A percentile compares a stretch with the other conserved stretches of the same genome.
phyloP scores from a whole-genome alignment of 768 basidiomycete genomes.

The Coprinopsis sp. region DNA sequence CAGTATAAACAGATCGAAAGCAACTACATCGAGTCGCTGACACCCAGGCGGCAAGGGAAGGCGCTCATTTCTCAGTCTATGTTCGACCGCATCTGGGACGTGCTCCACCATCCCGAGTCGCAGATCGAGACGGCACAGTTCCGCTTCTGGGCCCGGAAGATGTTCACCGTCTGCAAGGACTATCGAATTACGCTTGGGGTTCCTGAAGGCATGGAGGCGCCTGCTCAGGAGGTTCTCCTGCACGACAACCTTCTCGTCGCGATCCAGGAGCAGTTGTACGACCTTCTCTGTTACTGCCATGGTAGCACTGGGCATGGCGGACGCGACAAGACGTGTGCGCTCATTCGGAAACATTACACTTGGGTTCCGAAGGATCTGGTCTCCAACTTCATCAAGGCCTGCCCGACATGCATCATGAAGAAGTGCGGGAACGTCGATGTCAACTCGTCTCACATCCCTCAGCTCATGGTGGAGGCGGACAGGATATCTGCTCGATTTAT shows the following conservation, averaged over 20 bases:
- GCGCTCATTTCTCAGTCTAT: constrained; percentile 66
- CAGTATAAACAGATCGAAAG: constrained; percentile 57
- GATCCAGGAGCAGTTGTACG: constrained; percentile 73
- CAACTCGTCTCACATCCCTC: constrained; percentile 12
- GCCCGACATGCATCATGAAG: constrained; percentile 65
- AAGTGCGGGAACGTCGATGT: constrained; percentile 31
- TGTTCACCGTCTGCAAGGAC: constrained; percentile 53
- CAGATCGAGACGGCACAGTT: constrained; percentile 59
- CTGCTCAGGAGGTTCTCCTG: constrained; percentile 45
- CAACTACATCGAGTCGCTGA: constrained; percentile 55
- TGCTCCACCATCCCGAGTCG: constrained; percentile 49
- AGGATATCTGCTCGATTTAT: constrained; percentile 1
- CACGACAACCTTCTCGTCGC: constrained; percentile 75
- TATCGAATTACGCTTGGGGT: constrained; percentile 23
- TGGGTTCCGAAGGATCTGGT: constrained; percentile 86
- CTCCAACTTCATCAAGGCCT: constrained; percentile 70
- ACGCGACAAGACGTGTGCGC: constrained; percentile 70
- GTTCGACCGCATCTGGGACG: constrained; percentile 71
- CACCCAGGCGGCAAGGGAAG: constrained; percentile 52
- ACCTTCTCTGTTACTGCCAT: constrained; percentile 72
- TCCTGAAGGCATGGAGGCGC: constrained; percentile 12
- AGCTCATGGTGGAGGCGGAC: constrained; percentile 9
- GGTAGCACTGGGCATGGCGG: constrained; percentile 64
- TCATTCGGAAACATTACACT: constrained; percentile 66
- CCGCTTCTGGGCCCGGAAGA: constrained; percentile 80